phyloP scores from a whole-genome alignment of 2,329 filamentous ascomycete species.

The Colletotrichum ledebouriae region DNA sequence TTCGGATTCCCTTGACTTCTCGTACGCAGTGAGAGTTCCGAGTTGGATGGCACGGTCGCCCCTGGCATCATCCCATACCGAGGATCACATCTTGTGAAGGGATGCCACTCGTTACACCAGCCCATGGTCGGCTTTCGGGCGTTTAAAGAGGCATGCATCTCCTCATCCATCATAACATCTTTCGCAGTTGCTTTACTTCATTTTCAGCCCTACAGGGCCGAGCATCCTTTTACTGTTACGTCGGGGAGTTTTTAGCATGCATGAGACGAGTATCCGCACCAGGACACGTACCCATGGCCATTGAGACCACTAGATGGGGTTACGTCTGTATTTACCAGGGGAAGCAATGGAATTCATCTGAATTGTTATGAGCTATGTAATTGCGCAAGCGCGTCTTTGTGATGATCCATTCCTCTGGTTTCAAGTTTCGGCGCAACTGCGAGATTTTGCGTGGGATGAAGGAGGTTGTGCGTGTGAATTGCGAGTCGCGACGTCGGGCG shows the following conservation, averaged over 20 bases:
- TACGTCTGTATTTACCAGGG: conserved; percentile 37
- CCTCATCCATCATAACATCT: conserved; percentile 13
- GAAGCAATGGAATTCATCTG: conserved; percentile 34
- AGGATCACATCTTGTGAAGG: conserved; percentile 20
- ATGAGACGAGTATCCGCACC: not conserved
- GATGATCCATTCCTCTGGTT: not conserved
- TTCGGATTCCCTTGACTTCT: conserved; percentile 6
- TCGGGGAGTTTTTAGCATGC: conserved; percentile 23
- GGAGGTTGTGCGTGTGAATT: not conserved
- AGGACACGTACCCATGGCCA: conserved; percentile 8
- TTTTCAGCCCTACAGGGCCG: conserved; percentile 23
- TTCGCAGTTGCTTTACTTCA: conserved; percentile 33
- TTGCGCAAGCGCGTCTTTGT: not conserved
- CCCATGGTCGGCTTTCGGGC: conserved; percentile 13
- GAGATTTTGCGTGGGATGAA: not conserved
- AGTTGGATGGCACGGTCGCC: not conserved
- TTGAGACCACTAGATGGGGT: conserved; percentile 10
- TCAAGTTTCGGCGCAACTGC: not conserved
- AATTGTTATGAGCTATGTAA: conserved; percentile 13
- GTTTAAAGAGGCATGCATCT: conserved; percentile 26
- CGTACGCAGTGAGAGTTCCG: not conserved
- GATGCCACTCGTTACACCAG: conserved; percentile 30
- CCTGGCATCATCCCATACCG: conserved; percentile 16
- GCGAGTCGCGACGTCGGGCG: not conserved
- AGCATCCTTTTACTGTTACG: conserved; percentile 24